Conservation (phyloP, 805 yeast genomes). For the Kodamaea leandrae region DNA sequence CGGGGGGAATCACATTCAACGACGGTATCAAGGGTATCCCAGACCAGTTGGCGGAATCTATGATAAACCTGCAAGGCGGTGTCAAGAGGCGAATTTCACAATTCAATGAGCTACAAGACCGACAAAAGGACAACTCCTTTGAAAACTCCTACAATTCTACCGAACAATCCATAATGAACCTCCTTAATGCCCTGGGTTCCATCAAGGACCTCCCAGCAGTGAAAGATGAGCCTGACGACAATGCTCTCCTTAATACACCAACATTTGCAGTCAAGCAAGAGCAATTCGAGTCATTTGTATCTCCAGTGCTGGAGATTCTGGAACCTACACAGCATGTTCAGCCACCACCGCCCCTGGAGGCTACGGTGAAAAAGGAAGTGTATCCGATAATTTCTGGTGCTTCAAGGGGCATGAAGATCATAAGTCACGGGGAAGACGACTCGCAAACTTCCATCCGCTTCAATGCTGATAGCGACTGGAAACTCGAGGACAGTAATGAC, state of each 20-base stretch:
- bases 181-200: conserved; percentile 18
- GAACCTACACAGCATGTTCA: neutral
- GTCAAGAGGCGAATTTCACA: conserved; percentile 6
- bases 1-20: conserved; percentile 27
- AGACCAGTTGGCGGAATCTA: conserved; percentile 33
- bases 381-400: conserved; percentile 6
- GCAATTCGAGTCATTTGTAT: neutral
- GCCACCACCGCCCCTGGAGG: neutral
- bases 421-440: conserved; percentile 8
- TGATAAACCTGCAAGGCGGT: conserved; percentile 13
- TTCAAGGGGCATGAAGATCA: conserved; percentile 8
- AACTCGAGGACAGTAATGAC: conserved; percentile 37
- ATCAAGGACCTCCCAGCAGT: neutral
- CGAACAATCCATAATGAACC: conserved; percentile 41
- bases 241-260: neutral
- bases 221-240: neutral
- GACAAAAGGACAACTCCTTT: conserved; percentile 23
- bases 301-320: conserved; percentile 2
- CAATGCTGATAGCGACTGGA: conserved; percentile 37
- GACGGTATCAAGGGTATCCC: conserved; percentile 45
- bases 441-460: conserved; percentile 23
- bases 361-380: conserved; percentile 4
- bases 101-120: conserved; percentile 7
- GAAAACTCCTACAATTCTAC: conserved; percentile 35
- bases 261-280: conserved; percentile 1